Base-by-base conservation (phyloP, 2,329 filamentous ascomycete genomes). In the Aspergillus ochraceus region DNA sequence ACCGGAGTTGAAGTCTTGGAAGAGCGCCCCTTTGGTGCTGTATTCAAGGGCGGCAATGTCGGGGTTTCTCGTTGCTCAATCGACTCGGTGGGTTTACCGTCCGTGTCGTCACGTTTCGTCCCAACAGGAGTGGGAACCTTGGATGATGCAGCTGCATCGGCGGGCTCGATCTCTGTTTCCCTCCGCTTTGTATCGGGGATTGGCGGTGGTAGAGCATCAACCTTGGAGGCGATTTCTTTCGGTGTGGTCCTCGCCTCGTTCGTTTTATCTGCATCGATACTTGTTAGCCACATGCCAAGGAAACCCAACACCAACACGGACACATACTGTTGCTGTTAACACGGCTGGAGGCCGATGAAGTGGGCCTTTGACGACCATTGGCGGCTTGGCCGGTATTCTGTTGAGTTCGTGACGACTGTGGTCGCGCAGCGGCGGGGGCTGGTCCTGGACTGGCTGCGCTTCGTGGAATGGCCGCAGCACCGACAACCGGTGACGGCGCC, bases 401-500 rank as follows among this genome's bases (percentile, higher is more conserved):
- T 69, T 92, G 87, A 42, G 87, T 86, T 66, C 91, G 86, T 6
- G 89, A 87, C 5, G 88, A 88, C 54, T 85, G 82, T 12, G 90
- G 88, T 49, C 89, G 85, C 59, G 86, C 79, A 30, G 78, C 75
- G 60, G 77, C 77, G 36, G 36, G 17, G 53, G 77, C 75, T 6
- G 88, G 88, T 9, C 83, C 85, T 29, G 90, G 89, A 46, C 88
- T 90, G 56, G 80, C 55, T 74, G 76, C 65, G 77, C 81, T 79
- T 66, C 92, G 90, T 26, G 86, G 83, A 46, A 76, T 67, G 58
- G 77, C 76, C 60, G 91, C 85, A n/a, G 83, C 84, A 52, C 86
- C 84, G 52, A 90, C 81, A 51, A 92, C 83, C 19, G 91, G 91
- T 1, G 92, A 94, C 1, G 91, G 89, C n/a, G 87, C 85, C 64